Conservation (phyloP, 139 green algal species). For the Chlorella vulgaris region DNA sequence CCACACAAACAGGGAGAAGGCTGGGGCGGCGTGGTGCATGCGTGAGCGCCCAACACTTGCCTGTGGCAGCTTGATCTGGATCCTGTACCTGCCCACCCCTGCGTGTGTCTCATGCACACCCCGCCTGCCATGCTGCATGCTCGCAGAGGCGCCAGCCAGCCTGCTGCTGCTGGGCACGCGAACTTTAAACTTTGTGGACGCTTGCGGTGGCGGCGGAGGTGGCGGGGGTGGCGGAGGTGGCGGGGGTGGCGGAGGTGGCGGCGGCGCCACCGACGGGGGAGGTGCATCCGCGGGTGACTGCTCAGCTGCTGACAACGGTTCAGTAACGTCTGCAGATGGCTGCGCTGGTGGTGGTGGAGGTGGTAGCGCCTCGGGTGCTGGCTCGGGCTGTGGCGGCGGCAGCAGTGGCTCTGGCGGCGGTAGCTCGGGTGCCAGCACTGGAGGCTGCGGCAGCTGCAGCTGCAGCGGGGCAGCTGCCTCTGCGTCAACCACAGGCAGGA, state of each 20-base stretch:
- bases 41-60: too few species aligned
- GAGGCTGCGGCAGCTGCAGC: too few species aligned
- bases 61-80: not conserved
- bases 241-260: not conserved
- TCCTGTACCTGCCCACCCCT: not conserved
- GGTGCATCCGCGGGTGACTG: too few species aligned
- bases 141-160: not conserved
- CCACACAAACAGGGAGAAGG: too few species aligned
- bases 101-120: not conserved
- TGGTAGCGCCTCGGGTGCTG: not conserved
- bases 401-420: not conserved
- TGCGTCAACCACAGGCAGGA: too few species aligned
- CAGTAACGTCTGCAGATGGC: too few species aligned
- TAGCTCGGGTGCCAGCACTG: too few species aligned
- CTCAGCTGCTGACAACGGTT: too few species aligned
- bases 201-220: not conserved
- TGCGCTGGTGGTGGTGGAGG: not conserved
- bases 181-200: not conserved
- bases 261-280: not conserved
- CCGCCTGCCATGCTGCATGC: not conserved
- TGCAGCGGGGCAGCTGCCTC: too few species aligned
- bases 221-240: not conserved
- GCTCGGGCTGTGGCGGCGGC: not conserved
- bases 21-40: too few species aligned
- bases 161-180: not conserved